Base-by-base conservation (phyloP, 2,329 filamentous ascomycete species). In the Fusarium nanum region DNA sequence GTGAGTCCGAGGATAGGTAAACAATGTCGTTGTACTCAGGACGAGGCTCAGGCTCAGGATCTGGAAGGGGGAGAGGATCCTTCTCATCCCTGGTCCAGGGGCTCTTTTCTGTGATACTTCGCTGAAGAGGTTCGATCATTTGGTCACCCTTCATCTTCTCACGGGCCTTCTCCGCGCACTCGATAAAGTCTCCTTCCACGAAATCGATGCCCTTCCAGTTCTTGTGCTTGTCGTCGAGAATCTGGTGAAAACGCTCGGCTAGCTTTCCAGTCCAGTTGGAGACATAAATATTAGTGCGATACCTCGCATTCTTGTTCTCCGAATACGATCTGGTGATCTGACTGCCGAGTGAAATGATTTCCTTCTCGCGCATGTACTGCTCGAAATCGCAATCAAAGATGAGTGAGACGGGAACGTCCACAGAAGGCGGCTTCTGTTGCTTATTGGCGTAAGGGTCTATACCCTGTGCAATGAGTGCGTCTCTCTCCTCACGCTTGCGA, bases 311-410 rank as follows among this genome's bases (percentile, higher is more conserved):
- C 63, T 87, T 88, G 80, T 98, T 98, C 76, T 97, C 93, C 22
- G 94, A 93, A 81, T 99, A 99, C 61, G 88, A 92, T 60, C 96
- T 86, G 11, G 93, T 97, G 67, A 99, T 85, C 80, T 99, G 96
- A 60, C 90, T 88, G 2, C 89, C 88, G 14, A 99, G 86, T 7
- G 93, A 97, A 58, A 94, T 90, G 30, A 92, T 84, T 81, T 99
- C 96, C 73, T 92, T 91, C 40, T 95, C 92, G 53, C 86, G 86
- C 96, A 99, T 99, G 76, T 94, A 87, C 44, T 92, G 85, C 78
- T 99, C 94, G 78, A 97, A 99, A 71, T 92, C 90, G 81, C 95
- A 98, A 82, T 99, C 96, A 68, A 99, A 83, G 63, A 99, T 85
- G 71, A 99, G 83, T 0, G 93, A 88, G 23, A 98, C 83, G 3